Base-by-base conservation (phyloP, 768 basidiomycete genomes). In the Butyriboletus loyo region DNA sequence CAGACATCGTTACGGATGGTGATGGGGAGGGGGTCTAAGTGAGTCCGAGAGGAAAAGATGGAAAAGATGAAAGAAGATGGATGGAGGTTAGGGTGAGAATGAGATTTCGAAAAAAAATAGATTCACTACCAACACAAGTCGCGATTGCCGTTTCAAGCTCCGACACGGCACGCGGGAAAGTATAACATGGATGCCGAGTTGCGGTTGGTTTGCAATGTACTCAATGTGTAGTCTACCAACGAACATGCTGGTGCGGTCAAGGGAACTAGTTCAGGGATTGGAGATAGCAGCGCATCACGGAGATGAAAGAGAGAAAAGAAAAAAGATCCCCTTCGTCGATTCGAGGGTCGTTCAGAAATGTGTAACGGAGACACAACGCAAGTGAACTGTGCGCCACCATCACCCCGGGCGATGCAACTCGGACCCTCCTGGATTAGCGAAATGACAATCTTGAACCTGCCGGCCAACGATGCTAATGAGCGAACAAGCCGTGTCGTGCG, bases 1-100 rank as follows among this genome's bases (percentile, higher is more conserved):
- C 92, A 69, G 86, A 88, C 89, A 90, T 91, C 77, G 73, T 80
- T 61, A 53, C 35, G 55, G 57, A 49, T 64, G 60, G 52, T 40
- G 47, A 36, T 35, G 42, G 35, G 43, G 38, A 45, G n/a, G 50
- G 47, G 17, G 38, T 67, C 60, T 63, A 62, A 32, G 46, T 21
- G 41, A 45, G 46, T 67, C 66, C 22, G 56, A 43, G 49, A 42
- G 46, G 53, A 46, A 22, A 43, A 54, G 57, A 62, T 56, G 40
- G 60, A 50, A 50, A 63, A 63, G 60, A 66, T 57, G 55, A 60
- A 60, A 52, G 65, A 63, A 60, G 65, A 64, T 62, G 60, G 56
- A 53, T 34, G 50, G 49, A 40, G 10, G 48, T 46, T 46, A 24
- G 59, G 56, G 63, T 57, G 64, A 59, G 64, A 53, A 60, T 11